These are phyloP conservation scores for Yarrowia sp. DNA, from an alignment of 805 yeast genomes.

Conservation along the genomic window DNA sequence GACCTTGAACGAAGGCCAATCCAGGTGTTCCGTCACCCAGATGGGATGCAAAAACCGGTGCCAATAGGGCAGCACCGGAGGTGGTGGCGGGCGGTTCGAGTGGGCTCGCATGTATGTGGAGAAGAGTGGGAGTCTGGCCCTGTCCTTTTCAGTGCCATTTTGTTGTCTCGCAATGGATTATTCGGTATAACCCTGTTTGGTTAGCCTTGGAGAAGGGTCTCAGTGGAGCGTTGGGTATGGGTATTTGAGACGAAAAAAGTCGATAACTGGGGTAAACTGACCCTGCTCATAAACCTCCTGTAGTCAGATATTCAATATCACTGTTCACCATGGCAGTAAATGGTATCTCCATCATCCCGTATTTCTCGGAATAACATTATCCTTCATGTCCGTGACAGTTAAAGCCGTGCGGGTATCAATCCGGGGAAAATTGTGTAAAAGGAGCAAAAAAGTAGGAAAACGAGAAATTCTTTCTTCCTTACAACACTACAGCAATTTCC, in stretches of 20 bases:
- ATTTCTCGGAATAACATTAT: constrained; percentile 12
- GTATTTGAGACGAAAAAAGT: background rate
- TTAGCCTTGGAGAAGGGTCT: background rate
- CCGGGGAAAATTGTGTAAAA: background rate
- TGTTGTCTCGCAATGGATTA: background rate
- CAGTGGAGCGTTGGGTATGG: background rate
- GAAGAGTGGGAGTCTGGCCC: background rate
- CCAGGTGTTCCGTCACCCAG: constrained; percentile 16
- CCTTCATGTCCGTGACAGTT: background rate
- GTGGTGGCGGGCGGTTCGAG: constrained; percentile 16
- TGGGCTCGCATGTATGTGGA: constrained; percentile 14
- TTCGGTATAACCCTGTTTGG: constrained; percentile 15
- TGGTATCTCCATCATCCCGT: background rate
- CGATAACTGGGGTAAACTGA: too few relatives aligned
- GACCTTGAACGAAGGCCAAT: background rate
- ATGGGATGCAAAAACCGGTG: constrained; percentile 15
- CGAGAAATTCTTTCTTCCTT: background rate
- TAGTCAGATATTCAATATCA: background rate
- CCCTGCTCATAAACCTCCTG: too few relatives aligned
- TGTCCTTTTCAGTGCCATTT: background rate
- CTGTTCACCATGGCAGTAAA: background rate
- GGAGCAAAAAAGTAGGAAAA: background rate
- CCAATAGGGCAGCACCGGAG: background rate
- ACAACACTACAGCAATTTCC: too few relatives aligned
- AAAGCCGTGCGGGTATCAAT: constrained; percentile 1